phyloP scores from a whole-genome alignment of 2,329 filamentous ascomycete genomes.

The Verticillium klebahnii region DNA sequence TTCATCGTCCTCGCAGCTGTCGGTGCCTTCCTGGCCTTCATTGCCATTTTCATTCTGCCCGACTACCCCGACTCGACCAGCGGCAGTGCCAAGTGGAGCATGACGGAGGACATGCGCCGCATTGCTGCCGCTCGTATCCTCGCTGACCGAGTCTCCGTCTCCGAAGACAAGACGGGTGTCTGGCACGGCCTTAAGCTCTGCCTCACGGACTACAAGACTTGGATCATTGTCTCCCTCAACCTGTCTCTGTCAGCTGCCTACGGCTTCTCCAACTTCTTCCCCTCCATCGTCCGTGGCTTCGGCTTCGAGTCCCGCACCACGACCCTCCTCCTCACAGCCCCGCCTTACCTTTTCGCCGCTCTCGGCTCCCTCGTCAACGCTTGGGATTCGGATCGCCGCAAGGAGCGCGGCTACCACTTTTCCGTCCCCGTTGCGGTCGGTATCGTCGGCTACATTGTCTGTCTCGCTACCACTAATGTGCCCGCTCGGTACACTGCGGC shows the following conservation, averaged over 20 bases:
- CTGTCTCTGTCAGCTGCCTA: constrained; percentile 52
- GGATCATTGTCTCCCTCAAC: constrained; percentile 30
- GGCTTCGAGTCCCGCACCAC: constrained; percentile 54
- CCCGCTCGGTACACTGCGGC: constrained; percentile 51
- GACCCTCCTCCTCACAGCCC: constrained; percentile 53
- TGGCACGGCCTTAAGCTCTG: constrained; percentile 35
- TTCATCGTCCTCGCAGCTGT: constrained; percentile 17
- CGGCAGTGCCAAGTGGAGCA: neutral
- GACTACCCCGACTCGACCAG: neutral
- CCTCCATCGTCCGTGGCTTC: constrained; percentile 47
- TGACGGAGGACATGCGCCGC: constrained; percentile 18
- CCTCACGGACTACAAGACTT: constrained; percentile 32
- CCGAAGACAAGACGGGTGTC: constrained; percentile 7
- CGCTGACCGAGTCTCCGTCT: neutral
- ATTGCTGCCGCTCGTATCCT: constrained; percentile 34
- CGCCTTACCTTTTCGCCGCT: constrained; percentile 47
- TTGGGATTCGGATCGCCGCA: constrained; percentile 57
- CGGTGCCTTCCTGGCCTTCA: neutral
- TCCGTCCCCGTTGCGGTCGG: constrained; percentile 49
- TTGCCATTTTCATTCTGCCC: neutral
- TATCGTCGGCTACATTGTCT: constrained; percentile 54
- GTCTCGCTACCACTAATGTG: constrained; percentile 46
- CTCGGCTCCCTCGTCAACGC: constrained; percentile 53
- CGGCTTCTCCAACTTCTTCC: constrained; percentile 63
- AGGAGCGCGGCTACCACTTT: constrained; percentile 59